phyloP scores from a whole-genome alignment of 2,329 filamentous ascomycete species.

The Claviceps sp. region DNA sequence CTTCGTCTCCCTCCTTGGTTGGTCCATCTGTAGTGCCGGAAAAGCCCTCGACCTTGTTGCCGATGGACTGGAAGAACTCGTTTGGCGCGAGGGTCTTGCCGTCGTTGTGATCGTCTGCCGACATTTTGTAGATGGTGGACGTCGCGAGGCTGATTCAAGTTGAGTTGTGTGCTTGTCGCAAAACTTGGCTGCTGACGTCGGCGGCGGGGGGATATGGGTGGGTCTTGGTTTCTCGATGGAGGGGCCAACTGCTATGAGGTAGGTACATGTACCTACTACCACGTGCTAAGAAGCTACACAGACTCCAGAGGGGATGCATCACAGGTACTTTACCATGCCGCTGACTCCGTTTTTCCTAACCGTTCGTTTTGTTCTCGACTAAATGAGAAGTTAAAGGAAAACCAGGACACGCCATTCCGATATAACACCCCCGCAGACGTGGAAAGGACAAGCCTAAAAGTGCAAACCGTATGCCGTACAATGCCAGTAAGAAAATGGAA shows the following conservation, averaged over 20 bases:
- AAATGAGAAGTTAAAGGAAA: background rate
- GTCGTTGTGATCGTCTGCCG: conserved; percentile 24
- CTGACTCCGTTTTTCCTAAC: background rate
- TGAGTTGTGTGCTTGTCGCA: background rate
- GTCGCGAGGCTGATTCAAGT: background rate
- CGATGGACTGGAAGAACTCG: conserved; percentile 50
- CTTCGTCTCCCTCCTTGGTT: conserved; percentile 20
- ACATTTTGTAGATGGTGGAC: conserved; percentile 21
- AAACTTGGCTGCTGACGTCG: background rate
- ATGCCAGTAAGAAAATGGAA: background rate
- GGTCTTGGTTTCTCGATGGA: too few species aligned
- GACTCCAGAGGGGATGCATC: background rate
- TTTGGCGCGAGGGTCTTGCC: conserved; percentile 25
- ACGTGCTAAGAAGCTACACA: background rate
- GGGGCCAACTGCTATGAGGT: too few species aligned
- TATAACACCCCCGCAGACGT: background rate
- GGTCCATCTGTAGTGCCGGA: conserved; percentile 24
- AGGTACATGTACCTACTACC: too few species aligned
- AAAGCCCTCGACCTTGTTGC: conserved; percentile 44
- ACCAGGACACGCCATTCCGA: background rate
- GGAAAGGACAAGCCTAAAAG: background rate
- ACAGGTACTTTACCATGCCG: background rate
- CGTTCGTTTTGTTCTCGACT: background rate
- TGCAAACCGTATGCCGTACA: background rate
- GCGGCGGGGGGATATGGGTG: too few species aligned